Conservation (phyloP, 1,139 yeast species). For the Eremothecium sinecaudum region DNA sequence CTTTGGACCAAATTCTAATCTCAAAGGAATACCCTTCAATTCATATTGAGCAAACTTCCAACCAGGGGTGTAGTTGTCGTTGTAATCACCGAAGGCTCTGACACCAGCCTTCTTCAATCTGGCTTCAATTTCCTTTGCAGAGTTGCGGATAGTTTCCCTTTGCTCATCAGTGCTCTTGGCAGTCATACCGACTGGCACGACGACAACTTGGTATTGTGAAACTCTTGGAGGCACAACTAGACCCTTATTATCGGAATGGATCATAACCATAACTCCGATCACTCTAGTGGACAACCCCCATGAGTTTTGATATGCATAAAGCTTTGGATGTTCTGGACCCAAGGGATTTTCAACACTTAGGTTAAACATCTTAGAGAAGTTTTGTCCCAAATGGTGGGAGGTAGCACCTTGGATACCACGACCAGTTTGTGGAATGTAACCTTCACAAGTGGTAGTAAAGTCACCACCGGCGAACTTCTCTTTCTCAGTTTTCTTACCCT, state of each 20-base stretch:
- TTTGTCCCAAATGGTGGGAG: slow-evolving; percentile 94
- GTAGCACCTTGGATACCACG: slow-evolving; percentile 99
- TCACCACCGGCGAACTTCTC: slow-evolving; percentile 98
- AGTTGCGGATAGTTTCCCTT: slow-evolving; percentile 56
- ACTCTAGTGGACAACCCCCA: slow-evolving; percentile 99
- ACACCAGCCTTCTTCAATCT: slow-evolving; percentile 49
- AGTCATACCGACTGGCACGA: slow-evolving; percentile 92
- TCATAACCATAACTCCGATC: slow-evolving; percentile 98
- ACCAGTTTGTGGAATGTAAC: slow-evolving; percentile 95
- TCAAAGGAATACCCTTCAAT: slow-evolving; percentile 88
- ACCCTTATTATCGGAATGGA: slow-evolving; percentile 97
- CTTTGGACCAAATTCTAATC: slow-evolving; percentile 93
- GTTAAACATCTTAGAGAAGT: slow-evolving; percentile 97
- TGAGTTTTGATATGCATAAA: slow-evolving; percentile 90
- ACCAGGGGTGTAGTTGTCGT: slow-evolving; percentile 94
- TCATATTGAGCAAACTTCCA: slow-evolving; percentile 99
- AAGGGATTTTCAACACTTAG: slow-evolving; percentile 92
- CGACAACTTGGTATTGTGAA: slow-evolving; percentile 82
- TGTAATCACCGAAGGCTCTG: slow-evolving; percentile 76
- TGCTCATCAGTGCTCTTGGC: slow-evolving; percentile 73
- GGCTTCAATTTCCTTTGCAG: slow-evolving; percentile 59
- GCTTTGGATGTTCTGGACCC: slow-evolving; percentile 75
- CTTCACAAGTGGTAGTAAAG: slow-evolving; percentile 92
- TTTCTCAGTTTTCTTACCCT: slow-evolving; percentile 92
- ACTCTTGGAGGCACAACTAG: slow-evolving; percentile 96